These are phyloP conservation scores for Obelidium mucronatum DNA, from an alignment of 192 early-diverging fungal genomes.

Conservation along the genomic window DNA sequence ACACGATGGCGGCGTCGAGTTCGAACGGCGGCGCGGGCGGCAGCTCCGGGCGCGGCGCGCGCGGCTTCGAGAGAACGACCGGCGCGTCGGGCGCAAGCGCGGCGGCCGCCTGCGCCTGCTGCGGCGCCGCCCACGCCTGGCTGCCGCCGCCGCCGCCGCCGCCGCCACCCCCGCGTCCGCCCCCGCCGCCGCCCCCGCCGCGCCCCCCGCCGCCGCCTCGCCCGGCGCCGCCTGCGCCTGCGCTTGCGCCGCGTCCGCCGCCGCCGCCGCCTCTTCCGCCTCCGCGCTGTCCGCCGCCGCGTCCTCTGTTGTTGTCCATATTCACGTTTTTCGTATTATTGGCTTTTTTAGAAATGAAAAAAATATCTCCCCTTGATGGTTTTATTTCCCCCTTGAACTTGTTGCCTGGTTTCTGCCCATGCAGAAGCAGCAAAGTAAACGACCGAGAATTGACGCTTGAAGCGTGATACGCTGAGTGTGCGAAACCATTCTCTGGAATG, in stretches of 20 bases:
- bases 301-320: conserved; percentile 18
- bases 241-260: not conserved
- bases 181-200: not conserved
- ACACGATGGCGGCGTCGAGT: conserved; percentile 15
- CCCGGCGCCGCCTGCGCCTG: not conserved
- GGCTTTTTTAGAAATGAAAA: not conserved
- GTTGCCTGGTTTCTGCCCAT: not conserved
- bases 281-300: conserved; percentile 9
- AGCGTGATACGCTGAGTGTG: no score
- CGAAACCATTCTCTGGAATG: no score
- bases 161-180: not conserved
- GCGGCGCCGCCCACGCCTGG: not conserved
- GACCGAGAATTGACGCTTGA: not conserved
- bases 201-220: not conserved
- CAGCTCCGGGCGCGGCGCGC: not conserved
- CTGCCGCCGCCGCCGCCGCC: not conserved
- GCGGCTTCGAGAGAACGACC: not conserved
- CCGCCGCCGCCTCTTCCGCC: conserved; percentile 6
- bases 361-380: not conserved
- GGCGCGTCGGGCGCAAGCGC: not conserved
- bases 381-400: not conserved
- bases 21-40: conserved; percentile 16
- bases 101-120: not conserved
- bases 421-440: not conserved
- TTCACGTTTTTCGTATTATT: not conserved